A percentile compares a stretch with the other conserved stretches of the same genome.
Evolutionary conservation across 345 rosid genomes (phyloP).

Genomic region (Ceriops decandra): DNA sequence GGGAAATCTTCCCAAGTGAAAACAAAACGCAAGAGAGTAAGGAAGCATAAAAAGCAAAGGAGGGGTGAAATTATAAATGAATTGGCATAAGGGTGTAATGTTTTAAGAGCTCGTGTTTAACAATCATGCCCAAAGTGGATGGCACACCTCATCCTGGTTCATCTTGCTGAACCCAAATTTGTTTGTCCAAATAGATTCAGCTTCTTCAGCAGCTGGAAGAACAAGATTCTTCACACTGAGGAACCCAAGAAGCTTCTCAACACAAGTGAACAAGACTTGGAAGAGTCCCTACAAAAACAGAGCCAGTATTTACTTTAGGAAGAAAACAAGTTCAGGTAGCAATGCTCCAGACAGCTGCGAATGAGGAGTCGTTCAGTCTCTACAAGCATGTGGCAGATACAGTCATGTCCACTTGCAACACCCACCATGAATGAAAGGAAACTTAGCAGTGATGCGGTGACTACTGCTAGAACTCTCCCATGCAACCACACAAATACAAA

Average conservation of each 20-base stretch:
- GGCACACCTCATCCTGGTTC: slow-evolving; percentile 54
- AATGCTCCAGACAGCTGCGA: no score
- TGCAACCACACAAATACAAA: not conserved
- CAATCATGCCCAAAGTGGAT: not conserved
- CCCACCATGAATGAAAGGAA: not conserved
- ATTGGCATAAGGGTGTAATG: no score
- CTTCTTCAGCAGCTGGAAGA: slow-evolving; percentile 91
- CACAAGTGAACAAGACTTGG: slow-evolving; percentile 65
- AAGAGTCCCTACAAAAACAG: slow-evolving; percentile 72
- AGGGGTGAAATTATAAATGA: no score
- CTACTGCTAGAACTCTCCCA: not conserved
- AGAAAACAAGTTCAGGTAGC: not conserved
- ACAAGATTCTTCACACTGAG: slow-evolving; percentile 62
- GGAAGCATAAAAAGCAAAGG: no score
- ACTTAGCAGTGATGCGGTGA: not conserved
- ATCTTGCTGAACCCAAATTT: slow-evolving; percentile 72
- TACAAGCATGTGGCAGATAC: no score
- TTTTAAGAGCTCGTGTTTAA: not conserved
- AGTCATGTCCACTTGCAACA: no score
- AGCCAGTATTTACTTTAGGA: not conserved
- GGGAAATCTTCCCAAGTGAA: no score
- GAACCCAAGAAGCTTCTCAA: slow-evolving; percentile 63
- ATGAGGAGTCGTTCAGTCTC: no score
- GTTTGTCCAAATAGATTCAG: slow-evolving; percentile 81
- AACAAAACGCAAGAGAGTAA: no score